Evolutionary conservation across 805 yeast species (phyloP).

Genomic region (Candida maesae): DNA sequence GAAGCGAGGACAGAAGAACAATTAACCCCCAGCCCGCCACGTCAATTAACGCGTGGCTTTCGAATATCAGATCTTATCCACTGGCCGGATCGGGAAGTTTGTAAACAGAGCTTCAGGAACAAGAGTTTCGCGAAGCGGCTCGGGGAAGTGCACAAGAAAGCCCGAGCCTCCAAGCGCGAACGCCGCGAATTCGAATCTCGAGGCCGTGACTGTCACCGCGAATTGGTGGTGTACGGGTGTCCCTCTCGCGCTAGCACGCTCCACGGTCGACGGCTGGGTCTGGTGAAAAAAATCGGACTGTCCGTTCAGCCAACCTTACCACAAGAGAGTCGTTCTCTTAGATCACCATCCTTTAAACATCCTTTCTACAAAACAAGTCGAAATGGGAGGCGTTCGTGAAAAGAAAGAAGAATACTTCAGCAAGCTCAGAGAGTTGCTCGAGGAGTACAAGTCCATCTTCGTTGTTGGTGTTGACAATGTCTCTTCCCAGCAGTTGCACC

Average conservation of each 20-base stretch:
- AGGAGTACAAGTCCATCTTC: slow-evolving; percentile 97
- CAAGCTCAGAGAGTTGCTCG: slow-evolving; percentile 92
- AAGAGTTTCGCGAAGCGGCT: not conserved
- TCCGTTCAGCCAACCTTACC: not conserved
- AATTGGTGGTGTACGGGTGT: too few relatives aligned
- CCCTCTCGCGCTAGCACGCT: too few relatives aligned
- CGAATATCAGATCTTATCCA: slow-evolving; percentile 9
- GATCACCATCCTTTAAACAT: slow-evolving; percentile 71
- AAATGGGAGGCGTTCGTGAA: slow-evolving; percentile 99
- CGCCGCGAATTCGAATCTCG: too few relatives aligned
- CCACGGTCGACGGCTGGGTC: too few relatives aligned
- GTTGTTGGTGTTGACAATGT: slow-evolving; percentile 99
- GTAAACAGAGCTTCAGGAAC: slow-evolving; percentile 5
- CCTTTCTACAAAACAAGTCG: slow-evolving; percentile 84
- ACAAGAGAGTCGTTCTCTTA: not conserved
- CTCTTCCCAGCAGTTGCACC: slow-evolving; percentile 99
- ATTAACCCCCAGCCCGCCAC: not conserved
- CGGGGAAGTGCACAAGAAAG: too few relatives aligned
- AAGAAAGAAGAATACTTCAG: slow-evolving; percentile 94
- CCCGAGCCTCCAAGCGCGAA: too few relatives aligned
- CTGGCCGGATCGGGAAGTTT: slow-evolving; percentile 4
- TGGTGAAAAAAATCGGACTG: not conserved
- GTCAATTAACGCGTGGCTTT: too few relatives aligned
- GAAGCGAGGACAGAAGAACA: not conserved
- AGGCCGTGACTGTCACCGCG: too few relatives aligned